Evolutionary conservation across 2,329 filamentous ascomycete species (phyloP), one percentile per base, ranked within the genome.

Genomic region (Gnomoniopsis sp.): DNA sequence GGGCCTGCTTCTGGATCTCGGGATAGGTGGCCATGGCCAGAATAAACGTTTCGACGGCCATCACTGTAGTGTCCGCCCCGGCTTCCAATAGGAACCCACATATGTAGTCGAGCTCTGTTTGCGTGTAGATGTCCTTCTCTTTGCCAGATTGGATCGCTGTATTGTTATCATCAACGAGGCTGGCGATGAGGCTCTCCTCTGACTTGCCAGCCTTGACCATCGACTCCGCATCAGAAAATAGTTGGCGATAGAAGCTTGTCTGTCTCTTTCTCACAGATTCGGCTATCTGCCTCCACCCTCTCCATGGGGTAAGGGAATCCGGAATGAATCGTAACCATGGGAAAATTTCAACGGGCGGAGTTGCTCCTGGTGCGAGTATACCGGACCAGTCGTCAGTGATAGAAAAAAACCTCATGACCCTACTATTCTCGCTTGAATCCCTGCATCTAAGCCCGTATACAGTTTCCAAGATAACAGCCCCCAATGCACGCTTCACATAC

Each of bases 281-380:
- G 6, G 58, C 60, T 23, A 58, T 51, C 23, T 43, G n/a, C 47
- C 56, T 61, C 64, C 65, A 67, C 0, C 64, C 64, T 6, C 55
- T 56, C 62, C 64, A 67, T 4, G 64, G 65, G 11, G 65, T 65
- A 33, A 66, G 54, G 19, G 52, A 59, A 6, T 65, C 65, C 2
- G 64, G 67, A 2, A 68, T 43, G 19, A 57, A 57, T 19, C 55
- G 55, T 19, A 68, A 47, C 51, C 62, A 62, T 1, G 67, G 65
- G n/a, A 65, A 65, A 3, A 66, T 36, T 11, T 66, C 64, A 19
- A 60, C 34, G 8, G 65, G 65, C 3, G 66, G 62, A 6, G 60
- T 38, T 21, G 59, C 52, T 14, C 59, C 61, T 30, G 44, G 62
- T 3, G 56, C 57, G 14, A 61, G 41, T 14, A 67, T 47, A 2